Conservation (phyloP, 2,329 filamentous ascomycete genomes). For the Penicillium sp. region DNA sequence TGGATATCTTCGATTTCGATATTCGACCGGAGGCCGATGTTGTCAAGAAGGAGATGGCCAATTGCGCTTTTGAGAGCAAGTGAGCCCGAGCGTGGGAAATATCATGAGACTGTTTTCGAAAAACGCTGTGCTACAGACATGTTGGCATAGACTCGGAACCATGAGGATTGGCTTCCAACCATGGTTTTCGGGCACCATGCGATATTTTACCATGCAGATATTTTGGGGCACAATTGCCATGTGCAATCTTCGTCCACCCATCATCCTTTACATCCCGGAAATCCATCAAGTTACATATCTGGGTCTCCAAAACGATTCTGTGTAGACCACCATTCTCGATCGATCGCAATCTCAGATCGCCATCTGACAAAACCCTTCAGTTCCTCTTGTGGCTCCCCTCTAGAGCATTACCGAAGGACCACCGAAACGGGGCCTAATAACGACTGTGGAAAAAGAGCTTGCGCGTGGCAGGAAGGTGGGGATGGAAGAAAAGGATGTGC, state of each 20-base stretch:
- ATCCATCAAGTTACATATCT: slow-evolving; percentile 49
- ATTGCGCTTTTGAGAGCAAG: slow-evolving; percentile 63
- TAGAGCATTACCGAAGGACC: slow-evolving; percentile 52
- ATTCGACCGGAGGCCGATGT: slow-evolving; percentile 68
- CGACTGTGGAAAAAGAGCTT: no score
- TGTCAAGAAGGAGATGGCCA: slow-evolving; percentile 67
- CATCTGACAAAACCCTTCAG: slow-evolving; percentile 50
- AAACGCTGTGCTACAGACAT: no score
- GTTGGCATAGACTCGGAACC: no score
- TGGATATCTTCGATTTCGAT: slow-evolving; percentile 96
- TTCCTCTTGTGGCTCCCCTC: slow-evolving; percentile 47
- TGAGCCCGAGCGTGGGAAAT: slow-evolving; percentile 1
- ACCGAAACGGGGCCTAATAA: slow-evolving; percentile 47
- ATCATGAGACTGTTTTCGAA: no score
- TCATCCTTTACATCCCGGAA: slow-evolving; percentile 41
- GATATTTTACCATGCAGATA: background rate
- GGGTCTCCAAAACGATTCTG: slow-evolving; percentile 53
- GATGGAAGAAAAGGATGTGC: no score
- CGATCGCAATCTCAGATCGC: slow-evolving; percentile 53
- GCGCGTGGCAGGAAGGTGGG: no score
- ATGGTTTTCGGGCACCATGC: no score
- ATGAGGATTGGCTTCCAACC: no score
- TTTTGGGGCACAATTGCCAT: background rate
- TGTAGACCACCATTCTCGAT: slow-evolving; percentile 50
- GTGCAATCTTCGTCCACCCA: slow-evolving; percentile 40